Conservation (phyloP, 805 yeast genomes). For the Suhomyces faveliae region DNA sequence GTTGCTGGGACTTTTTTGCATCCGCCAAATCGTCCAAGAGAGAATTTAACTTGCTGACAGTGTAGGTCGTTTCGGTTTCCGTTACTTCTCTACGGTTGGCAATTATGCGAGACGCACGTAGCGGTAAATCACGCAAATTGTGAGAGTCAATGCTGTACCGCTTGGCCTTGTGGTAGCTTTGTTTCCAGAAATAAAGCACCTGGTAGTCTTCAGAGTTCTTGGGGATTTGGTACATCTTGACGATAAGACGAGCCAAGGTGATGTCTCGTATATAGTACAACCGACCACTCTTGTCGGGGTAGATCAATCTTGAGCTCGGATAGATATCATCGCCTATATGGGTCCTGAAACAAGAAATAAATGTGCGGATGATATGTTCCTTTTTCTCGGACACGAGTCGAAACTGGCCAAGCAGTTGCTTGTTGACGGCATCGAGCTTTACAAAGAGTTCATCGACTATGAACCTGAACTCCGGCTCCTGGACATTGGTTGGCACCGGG, state of each 20-base stretch:
- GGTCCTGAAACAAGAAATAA: slow-evolving; percentile 30
- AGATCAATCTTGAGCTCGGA: slow-evolving; percentile 60
- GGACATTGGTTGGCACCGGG: slow-evolving; percentile 32
- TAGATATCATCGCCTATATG: slow-evolving; percentile 52
- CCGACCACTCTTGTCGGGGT: slow-evolving; percentile 65
- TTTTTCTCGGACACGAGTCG: slow-evolving; percentile 25
- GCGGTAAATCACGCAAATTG: slow-evolving; percentile 41
- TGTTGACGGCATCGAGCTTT: slow-evolving; percentile 36
- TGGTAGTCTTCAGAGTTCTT: slow-evolving; percentile 59
- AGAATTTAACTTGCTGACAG: slow-evolving; percentile 31
- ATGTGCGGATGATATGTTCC: slow-evolving; percentile 25
- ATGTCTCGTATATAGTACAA: slow-evolving; percentile 64
- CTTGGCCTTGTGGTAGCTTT: slow-evolving; percentile 29
- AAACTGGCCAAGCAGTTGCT: slow-evolving; percentile 24
- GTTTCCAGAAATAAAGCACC: slow-evolving; percentile 38
- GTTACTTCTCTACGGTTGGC: slow-evolving; percentile 44
- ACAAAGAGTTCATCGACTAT: slow-evolving; percentile 42
- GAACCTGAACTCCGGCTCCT: slow-evolving; percentile 40
- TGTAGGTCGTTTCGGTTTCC: neutral
- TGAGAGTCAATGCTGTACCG: slow-evolving; percentile 44
- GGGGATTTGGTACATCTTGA: slow-evolving; percentile 56
- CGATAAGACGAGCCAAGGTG: slow-evolving; percentile 48
- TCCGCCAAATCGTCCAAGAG: slow-evolving; percentile 28
- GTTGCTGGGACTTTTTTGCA: slow-evolving; percentile 30
- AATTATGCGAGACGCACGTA: slow-evolving; percentile 50